These are phyloP conservation scores for Arabidopsis hybrid DNA, from an alignment of 441 rosid genomes.

Conservation along the genomic window DNA sequence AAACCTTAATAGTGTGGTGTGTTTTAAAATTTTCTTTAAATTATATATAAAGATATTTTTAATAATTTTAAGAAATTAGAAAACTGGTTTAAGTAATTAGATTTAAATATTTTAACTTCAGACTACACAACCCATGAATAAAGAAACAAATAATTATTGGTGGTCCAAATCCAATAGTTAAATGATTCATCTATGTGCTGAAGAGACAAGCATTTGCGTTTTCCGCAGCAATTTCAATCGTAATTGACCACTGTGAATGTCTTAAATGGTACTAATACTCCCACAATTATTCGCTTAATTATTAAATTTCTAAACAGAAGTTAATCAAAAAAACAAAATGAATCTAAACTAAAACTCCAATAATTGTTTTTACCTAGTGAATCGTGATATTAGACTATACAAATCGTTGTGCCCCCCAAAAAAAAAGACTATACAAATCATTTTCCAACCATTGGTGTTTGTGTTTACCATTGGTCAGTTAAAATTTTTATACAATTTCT, in stretches of 20 bases:
- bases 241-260: not conserved
- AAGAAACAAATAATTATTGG: not conserved
- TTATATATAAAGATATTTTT: no score
- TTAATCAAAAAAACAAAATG: not conserved
- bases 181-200: not conserved
- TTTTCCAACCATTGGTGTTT: slow-evolving; percentile 4
- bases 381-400: slow-evolving; percentile 6
- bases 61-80: no score
- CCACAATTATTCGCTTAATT: no score
- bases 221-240: no score
- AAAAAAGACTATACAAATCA: not conserved
- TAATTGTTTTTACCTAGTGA: not conserved
- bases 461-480: no score
- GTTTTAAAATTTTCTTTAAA: no score
- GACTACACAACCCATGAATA: not conserved
- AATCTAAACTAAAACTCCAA: not conserved
- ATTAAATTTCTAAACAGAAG: not conserved
- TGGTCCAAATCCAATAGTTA: not conserved
- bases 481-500: no score
- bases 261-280: not conserved
- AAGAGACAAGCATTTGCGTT: not conserved
- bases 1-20: no score
- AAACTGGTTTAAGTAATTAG: not conserved
- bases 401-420: no score
- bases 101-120: not conserved